phyloP scores from a whole-genome alignment of 208 protist species.

The Endotrypanum monterogeii region DNA sequence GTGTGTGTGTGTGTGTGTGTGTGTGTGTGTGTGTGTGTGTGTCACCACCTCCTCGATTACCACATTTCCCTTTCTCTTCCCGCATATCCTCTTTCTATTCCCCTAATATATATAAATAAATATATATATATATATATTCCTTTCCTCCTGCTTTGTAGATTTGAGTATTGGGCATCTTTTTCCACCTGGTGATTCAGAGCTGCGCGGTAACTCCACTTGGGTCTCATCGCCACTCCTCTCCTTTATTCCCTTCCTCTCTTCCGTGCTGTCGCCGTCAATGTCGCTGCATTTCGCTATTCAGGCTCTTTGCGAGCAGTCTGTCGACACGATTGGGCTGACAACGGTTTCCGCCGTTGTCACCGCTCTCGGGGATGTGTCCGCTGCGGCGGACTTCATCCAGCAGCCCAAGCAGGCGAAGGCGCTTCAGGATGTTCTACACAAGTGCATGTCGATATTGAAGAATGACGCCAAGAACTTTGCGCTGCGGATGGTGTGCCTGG shows the following conservation, averaged over 20 bases:
- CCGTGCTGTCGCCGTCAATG: constrained; percentile 9
- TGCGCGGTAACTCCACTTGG: too few species aligned
- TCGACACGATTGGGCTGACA: constrained; percentile 49
- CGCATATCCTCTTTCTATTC: too few species aligned
- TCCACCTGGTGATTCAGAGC: too few species aligned
- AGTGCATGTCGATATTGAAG: constrained; percentile 58
- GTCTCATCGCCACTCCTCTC: not conserved
- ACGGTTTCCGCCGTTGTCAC: constrained; percentile 54
- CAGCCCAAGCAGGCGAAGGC: constrained; percentile 27
- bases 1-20: too few species aligned
- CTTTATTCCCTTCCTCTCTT: not conserved
- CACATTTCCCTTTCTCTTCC: constrained; percentile 15
- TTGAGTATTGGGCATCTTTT: too few species aligned
- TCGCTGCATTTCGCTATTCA: constrained; percentile 53
- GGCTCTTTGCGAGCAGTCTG: constrained; percentile 54
- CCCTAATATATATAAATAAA: too few species aligned
- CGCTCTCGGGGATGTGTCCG: constrained; percentile 44
- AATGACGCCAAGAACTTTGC: constrained; percentile 60
- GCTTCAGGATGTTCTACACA: constrained; percentile 24
- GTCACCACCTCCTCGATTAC: not conserved
- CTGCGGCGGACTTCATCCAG: constrained; percentile 34
- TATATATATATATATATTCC: too few species aligned
- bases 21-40: not conserved
- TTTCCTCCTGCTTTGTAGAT: too few species aligned
- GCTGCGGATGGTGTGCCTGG: constrained; percentile 59